Percentiles rank a stretch among this genome's conserved stretches.
Evolutionary conservation across 306 rosid genomes (phyloP).

Genomic region (Castanea crenata): DNA sequence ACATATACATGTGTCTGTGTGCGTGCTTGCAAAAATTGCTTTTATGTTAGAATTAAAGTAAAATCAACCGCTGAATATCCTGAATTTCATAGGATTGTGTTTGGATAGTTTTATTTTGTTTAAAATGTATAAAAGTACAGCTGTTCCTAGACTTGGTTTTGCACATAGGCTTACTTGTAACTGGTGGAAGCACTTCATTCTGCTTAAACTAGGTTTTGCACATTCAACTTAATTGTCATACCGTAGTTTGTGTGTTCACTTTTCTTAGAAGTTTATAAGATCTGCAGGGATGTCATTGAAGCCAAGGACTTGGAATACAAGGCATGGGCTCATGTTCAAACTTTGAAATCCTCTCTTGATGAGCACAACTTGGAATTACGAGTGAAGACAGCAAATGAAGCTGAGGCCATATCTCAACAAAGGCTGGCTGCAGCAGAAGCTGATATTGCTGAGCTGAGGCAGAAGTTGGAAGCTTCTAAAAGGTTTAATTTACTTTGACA

Average conservation of each 20-base stretch:
- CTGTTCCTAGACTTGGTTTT: background rate
- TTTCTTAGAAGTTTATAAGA: constrained; percentile 18
- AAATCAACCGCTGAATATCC: background rate
- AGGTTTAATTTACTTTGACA: constrained; percentile 42
- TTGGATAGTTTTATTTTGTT: too few relatives aligned
- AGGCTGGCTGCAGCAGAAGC: constrained; percentile 97
- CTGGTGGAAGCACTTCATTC: background rate
- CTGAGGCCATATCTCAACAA: constrained; percentile 89
- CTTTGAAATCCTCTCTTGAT: constrained; percentile 78
- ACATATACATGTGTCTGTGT: background rate
- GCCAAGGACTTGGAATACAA: constrained; percentile 81
- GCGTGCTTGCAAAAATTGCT: background rate
- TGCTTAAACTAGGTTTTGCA: background rate
- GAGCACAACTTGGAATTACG: constrained; percentile 82
- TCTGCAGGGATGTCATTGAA: constrained; percentile 73
- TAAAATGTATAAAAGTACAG: too few relatives aligned
- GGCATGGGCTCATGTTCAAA: constrained; percentile 83
- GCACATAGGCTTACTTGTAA: background rate
- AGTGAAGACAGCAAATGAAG: constrained; percentile 92
- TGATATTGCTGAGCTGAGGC: constrained; percentile 78
- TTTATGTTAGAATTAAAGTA: background rate
- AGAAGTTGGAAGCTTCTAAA: constrained; percentile 68
- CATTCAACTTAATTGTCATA: background rate
- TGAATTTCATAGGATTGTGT: background rate
- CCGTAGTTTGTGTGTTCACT: constrained; percentile 6